These are phyloP conservation scores for Penicillium psychrofluorescens DNA, from an alignment of 495 filamentous ascomycete genomes.

Conservation along the genomic window DNA sequence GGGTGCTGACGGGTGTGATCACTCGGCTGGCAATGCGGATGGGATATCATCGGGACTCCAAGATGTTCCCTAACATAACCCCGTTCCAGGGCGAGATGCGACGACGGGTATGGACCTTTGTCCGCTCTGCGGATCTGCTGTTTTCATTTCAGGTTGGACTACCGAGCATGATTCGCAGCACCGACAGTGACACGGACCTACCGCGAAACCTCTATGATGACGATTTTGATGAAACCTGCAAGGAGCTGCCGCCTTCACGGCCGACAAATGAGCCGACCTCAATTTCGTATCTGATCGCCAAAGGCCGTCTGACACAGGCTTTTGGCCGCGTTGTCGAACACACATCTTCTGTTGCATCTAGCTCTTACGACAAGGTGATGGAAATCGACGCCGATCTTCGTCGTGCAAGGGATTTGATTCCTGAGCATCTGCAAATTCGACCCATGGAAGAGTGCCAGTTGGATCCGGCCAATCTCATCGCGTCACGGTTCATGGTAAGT, in stretches of 20 bases:
- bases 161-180: conserved; percentile 77
- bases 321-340: conserved; percentile 56
- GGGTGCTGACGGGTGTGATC: conserved; percentile 74
- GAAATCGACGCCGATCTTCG: conserved; percentile 72
- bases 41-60: conserved; percentile 91
- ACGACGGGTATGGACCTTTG: conserved; percentile 78
- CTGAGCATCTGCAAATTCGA: conserved; percentile 70
- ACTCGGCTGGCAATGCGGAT: conserved; percentile 84
- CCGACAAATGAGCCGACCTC: conserved; percentile 74
- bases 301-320: conserved; percentile 56
- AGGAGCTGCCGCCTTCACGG: conserved; percentile 66
- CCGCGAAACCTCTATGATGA: conserved; percentile 92
- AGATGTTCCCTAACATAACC: conserved; percentile 71
- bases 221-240: conserved; percentile 76
- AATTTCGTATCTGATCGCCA: conserved; percentile 80
- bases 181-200: conserved; percentile 78
- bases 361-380: conserved; percentile 78
- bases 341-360: conserved; percentile 32
- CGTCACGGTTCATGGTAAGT: conserved; percentile 66
- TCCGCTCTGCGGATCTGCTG: conserved; percentile 72
- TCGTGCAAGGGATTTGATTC: conserved; percentile 60
- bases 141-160: conserved; percentile 89
- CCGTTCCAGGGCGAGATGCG: conserved; percentile 91
- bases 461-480: conserved; percentile 73
- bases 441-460: conserved; percentile 68